These are phyloP conservation scores for Coemansia sp. DNA, from an alignment of 192 early-diverging fungal genomes.

Conservation along the genomic window DNA sequence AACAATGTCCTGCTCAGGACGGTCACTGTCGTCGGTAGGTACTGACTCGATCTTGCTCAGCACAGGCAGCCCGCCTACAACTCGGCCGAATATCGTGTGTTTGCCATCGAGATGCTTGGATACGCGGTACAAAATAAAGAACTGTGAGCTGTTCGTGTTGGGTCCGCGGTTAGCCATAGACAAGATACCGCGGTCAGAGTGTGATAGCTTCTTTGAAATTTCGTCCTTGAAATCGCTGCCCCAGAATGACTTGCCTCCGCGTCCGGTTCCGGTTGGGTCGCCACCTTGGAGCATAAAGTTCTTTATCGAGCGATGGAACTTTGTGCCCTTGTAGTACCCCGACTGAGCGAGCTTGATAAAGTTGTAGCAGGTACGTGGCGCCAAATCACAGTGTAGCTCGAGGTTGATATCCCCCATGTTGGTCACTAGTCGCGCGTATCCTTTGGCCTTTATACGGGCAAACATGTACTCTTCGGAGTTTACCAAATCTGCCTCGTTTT, in stretches of 20 bases:
- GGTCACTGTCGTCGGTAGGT: slow-evolving; percentile 71
- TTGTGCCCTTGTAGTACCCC: slow-evolving; percentile 82
- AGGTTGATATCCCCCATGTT: slow-evolving; percentile 59
- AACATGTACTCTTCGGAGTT: slow-evolving; percentile 91
- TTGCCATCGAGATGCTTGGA: slow-evolving; percentile 77
- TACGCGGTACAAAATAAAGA: slow-evolving; percentile 70
- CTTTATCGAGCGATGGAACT: slow-evolving; percentile 85
- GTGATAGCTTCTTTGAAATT: slow-evolving; percentile 67
- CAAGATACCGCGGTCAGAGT: slow-evolving; percentile 81
- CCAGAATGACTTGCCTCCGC: slow-evolving; percentile 81
- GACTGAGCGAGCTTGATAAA: slow-evolving; percentile 74
- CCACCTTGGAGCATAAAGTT: slow-evolving; percentile 99
- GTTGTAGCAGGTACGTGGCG: slow-evolving; percentile 91
- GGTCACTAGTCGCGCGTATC: slow-evolving; percentile 76
- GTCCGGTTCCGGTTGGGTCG: slow-evolving; percentile 94
- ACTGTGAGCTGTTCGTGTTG: slow-evolving; percentile 80
- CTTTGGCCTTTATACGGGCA: slow-evolving; percentile 79
- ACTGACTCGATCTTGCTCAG: slow-evolving; percentile 80
- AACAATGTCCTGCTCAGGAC: slow-evolving; percentile 71
- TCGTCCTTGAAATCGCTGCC: slow-evolving; percentile 70
- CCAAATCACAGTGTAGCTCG: slow-evolving; percentile 52
- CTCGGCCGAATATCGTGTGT: slow-evolving; percentile 93
- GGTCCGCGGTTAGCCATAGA: slow-evolving; percentile 96
- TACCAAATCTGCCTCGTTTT: slow-evolving; percentile 69
- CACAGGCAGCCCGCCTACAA: slow-evolving; percentile 85